Base-by-base conservation (phyloP, 2,329 filamentous ascomycete species). In the Colletotrichum simmondsii region DNA sequence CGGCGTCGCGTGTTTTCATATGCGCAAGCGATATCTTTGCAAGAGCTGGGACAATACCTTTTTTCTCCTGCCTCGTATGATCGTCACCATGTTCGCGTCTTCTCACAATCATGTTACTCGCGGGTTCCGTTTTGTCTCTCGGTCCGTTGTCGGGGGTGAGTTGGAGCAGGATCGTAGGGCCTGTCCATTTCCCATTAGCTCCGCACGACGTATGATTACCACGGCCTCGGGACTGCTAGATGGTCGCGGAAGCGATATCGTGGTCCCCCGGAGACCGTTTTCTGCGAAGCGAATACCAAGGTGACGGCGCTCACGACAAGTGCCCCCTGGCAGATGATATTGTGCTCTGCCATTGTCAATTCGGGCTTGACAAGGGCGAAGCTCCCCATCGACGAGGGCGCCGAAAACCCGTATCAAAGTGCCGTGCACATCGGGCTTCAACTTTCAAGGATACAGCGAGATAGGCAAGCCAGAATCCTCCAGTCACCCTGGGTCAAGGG, bases 181-280 rank as follows among this genome's bases (percentile, higher is more conserved):
- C 62, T 37, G 62, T 7, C 16, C 37, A 24, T 42, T 52, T 52
- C 52, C 54, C 54, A 24, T 42, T 60, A 37, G 65, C 59, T 60
- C 65, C 69, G 68, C 65, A 32, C 52, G n/a, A 64, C 46, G 54
- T 69, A 65, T 72, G 58, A 69, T 63, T 72, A 69, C 69, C 69
- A 28, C 58, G 59, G 46, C 28, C 52, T 64, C 57, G 69, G 69
- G 42, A 71, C 35, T 52, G 56, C 24, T 54, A 42, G 62, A 52
- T 30, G 58, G 11, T 54, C 65, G 59, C 65, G 69, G 69, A 69
- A 68, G 65, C 46, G 52, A 58, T 1, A 59, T 56, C 65, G 69
- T 71, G 37, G 69, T 60, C 65, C 69, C 69, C 59, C 59, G 69
- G 65, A 58, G 69, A 28, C 24, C 59, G 53, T 58, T 53, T 54